A percentile compares a stretch with the other conserved stretches of the same genome.
Conservation (phyloP, 2,329 filamentous ascomycete genomes). For the Helotiales sp. region DNA sequence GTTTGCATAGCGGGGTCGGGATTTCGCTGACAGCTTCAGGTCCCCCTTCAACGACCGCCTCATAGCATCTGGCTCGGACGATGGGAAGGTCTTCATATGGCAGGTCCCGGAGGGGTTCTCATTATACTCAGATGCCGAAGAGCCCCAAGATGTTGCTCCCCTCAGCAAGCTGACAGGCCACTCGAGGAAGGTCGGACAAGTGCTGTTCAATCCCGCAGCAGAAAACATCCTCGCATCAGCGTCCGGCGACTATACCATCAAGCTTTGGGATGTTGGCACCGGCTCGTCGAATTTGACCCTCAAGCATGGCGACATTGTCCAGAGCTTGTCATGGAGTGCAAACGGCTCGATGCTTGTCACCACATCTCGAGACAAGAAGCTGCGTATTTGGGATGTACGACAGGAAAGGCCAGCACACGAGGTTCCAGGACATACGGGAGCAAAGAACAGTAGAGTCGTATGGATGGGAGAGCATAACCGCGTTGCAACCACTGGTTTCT, state of each 20-base stretch:
- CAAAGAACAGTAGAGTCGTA: constrained; percentile 95
- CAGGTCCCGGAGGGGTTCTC: constrained; percentile 87
- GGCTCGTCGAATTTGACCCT: constrained; percentile 74
- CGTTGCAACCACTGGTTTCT: constrained; percentile 95
- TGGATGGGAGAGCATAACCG: constrained; percentile 98
- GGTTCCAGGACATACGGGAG: constrained; percentile 80
- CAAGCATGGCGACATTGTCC: constrained; percentile 88
- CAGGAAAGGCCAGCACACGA: constrained; percentile 88
- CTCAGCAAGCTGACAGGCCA: constrained; percentile 83
- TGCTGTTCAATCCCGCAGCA: constrained; percentile 95
- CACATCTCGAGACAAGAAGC: constrained; percentile 96
- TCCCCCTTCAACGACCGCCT: constrained; percentile 94
- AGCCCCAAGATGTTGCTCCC: constrained; percentile 78
- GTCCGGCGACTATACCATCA: constrained; percentile 92
- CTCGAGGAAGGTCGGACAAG: constrained; percentile 94
- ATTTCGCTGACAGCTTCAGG: constrained; percentile 50
- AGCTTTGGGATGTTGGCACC: constrained; percentile 90
- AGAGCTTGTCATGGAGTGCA: constrained; percentile 94
- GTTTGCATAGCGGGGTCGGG: constrained; percentile 27
- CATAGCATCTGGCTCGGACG: constrained; percentile 91
- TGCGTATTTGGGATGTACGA: constrained; percentile 95
- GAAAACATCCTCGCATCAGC: constrained; percentile 94
- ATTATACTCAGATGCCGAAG: constrained; percentile 80
- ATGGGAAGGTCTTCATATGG: constrained; percentile 97
- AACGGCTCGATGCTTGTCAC: constrained; percentile 84